Evolutionary conservation across 495 filamentous ascomycete genomes (phyloP).

Genomic region (Trichoderma asperelloides): DNA sequence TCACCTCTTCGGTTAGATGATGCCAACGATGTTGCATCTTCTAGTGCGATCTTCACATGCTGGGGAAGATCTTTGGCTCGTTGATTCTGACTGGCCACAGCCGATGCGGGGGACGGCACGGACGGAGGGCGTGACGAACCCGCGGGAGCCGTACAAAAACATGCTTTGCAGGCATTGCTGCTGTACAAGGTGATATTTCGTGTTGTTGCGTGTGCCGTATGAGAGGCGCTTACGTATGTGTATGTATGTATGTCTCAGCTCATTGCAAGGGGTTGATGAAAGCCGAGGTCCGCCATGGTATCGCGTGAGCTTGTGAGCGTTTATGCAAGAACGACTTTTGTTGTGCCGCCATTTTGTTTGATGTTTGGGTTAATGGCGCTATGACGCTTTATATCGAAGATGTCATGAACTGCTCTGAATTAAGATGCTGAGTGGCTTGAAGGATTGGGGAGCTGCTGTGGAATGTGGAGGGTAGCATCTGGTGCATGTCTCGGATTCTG

Average conservation of each 20-base stretch:
- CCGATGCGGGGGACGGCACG: background rate
- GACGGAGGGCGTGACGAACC: background rate
- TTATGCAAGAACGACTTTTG: too few relatives aligned
- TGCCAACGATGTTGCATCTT: background rate
- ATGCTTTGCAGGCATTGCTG: background rate
- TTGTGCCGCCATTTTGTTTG: background rate
- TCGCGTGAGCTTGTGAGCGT: background rate
- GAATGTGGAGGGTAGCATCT: background rate
- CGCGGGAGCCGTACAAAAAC: background rate
- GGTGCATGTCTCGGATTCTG: background rate
- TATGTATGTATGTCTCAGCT: too few relatives aligned
- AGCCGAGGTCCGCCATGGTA: too few relatives aligned
- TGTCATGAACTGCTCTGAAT: background rate
- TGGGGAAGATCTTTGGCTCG: background rate
- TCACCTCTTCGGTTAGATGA: background rate
- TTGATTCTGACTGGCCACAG: background rate
- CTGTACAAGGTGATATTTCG: background rate
- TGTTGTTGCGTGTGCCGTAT: too few relatives aligned
- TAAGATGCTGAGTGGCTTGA: conserved; percentile 3
- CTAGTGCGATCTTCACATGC: conserved; percentile 1
- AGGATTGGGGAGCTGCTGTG: background rate
- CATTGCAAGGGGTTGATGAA: too few relatives aligned
- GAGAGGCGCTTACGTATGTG: too few relatives aligned
- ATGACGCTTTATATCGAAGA: background rate
- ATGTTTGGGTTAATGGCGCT: background rate